Evolutionary conservation across 805 yeast genomes (phyloP).

Genomic region (Spathaspora girioi): DNA sequence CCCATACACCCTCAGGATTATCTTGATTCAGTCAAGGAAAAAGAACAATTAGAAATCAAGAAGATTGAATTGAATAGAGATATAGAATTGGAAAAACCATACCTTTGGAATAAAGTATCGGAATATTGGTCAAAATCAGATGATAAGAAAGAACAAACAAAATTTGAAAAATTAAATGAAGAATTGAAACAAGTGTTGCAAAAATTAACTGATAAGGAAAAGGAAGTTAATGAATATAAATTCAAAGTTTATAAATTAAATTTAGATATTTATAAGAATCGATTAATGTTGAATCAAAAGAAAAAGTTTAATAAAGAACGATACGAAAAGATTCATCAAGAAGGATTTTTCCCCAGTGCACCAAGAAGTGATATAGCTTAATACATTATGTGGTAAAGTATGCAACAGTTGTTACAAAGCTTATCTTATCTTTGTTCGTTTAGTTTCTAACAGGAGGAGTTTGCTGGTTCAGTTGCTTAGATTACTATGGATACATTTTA

Average conservation of each 20-base stretch:
- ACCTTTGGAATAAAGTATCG: slow-evolving; percentile 29
- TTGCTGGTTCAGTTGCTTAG: not conserved
- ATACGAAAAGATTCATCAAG: slow-evolving; percentile 27
- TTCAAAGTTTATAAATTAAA: slow-evolving; percentile 40
- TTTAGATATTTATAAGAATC: slow-evolving; percentile 35
- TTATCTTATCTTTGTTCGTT: too few relatives aligned
- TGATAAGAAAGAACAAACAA: slow-evolving; percentile 19
- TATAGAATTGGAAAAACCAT: slow-evolving; percentile 28
- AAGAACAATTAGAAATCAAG: slow-evolving; percentile 17
- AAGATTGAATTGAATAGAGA: slow-evolving; percentile 17
- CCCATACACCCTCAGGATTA: slow-evolving; percentile 34
- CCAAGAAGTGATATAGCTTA: slow-evolving; percentile 10
- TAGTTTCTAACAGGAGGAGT: not conserved
- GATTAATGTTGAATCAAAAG: slow-evolving; percentile 36
- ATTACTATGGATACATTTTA: too few relatives aligned
- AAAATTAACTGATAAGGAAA: slow-evolving; percentile 10
- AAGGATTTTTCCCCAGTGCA: slow-evolving; percentile 39
- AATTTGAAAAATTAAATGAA: slow-evolving; percentile 11
- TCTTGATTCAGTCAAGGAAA: slow-evolving; percentile 14
- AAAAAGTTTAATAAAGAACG: slow-evolving; percentile 25
- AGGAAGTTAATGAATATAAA: slow-evolving; percentile 21
- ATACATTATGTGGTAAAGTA: too few relatives aligned
- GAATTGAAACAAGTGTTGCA: slow-evolving; percentile 12
- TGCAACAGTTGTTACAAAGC: too few relatives aligned
- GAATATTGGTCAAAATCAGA: slow-evolving; percentile 11